Evolutionary conservation across 805 yeast genomes (phyloP).

Genomic region (Naumovozyma dairenensis): DNA sequence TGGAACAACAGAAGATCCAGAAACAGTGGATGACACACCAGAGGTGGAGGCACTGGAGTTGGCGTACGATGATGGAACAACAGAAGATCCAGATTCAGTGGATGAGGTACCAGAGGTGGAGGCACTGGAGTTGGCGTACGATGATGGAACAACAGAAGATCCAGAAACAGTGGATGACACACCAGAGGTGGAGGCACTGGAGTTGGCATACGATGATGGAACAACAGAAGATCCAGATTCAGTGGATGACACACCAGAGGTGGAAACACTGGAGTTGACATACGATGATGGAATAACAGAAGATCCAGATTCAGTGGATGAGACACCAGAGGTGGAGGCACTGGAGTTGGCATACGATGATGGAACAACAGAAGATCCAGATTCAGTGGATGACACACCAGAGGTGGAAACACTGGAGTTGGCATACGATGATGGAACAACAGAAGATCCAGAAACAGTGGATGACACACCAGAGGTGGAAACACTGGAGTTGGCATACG

Average conservation of each 20-base stretch:
- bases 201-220: no score
- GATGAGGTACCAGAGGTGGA: not conserved
- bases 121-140: not conserved
- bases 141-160: not conserved
- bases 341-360: no score
- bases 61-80: no score
- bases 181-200: no score
- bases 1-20: constrained; percentile 1
- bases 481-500: not conserved
- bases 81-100: not conserved
- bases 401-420: no score
- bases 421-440: no score
- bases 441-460: not conserved
- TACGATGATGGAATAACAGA: no score
- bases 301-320: not conserved
- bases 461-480: not conserved
- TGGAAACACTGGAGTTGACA: no score
- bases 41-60: not conserved
- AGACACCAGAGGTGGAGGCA: not conserved
- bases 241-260: not conserved
- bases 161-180: not conserved
- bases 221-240: not conserved
- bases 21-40: not conserved
- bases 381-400: not conserved
- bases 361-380: not conserved